A percentile compares a stretch with the other conserved stretches of the same genome.
phyloP scores from a whole-genome alignment of 345 rosid genomes.

The Eucalyptus viminalis region DNA sequence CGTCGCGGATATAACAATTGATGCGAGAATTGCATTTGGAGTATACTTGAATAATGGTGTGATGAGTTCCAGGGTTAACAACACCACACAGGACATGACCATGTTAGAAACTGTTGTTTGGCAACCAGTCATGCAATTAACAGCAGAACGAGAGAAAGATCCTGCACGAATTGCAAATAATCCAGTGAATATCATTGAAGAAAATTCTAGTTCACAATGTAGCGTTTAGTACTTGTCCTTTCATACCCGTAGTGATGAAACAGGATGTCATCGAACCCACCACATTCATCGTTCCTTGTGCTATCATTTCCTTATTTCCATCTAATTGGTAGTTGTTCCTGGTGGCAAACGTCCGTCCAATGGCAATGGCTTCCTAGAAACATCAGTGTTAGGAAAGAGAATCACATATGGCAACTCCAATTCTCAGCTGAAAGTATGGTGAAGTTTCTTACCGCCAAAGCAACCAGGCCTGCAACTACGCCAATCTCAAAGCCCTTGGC shows the following conservation, averaged over 20 bases:
- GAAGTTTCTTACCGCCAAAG: not conserved
- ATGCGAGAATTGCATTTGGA: constrained; percentile 59
- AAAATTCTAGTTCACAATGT: not conserved
- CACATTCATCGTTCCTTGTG: constrained; percentile 31
- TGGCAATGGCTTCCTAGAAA: constrained; percentile 30
- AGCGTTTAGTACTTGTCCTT: not conserved
- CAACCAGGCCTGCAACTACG: constrained; percentile 1
- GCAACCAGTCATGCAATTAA: constrained; percentile 77
- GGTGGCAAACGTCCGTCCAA: constrained; percentile 27
- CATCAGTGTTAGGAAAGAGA: too few relatives aligned
- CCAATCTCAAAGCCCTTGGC: constrained; percentile 5
- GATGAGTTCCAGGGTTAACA: constrained; percentile 43
- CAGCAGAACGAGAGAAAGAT: constrained; percentile 77
- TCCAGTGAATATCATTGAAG: not conserved
- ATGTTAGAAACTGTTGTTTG: constrained; percentile 66
- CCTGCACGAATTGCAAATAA: constrained; percentile 9
- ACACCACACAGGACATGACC: constrained; percentile 47
- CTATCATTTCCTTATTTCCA: constrained; percentile 41
- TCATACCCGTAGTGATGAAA: constrained; percentile 20
- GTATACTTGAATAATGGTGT: constrained; percentile 69
- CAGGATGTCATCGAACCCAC: constrained; percentile 32
- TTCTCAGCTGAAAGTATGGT: not conserved
- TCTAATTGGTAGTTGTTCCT: constrained; percentile 28
- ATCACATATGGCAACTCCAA: not conserved
- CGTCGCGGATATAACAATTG: constrained; percentile 64